A percentile compares a stretch with the other conserved stretches of the same genome.
These are phyloP conservation scores for Ilex asprella DNA, from an alignment of 257 asterid species.

Conservation along the genomic window DNA sequence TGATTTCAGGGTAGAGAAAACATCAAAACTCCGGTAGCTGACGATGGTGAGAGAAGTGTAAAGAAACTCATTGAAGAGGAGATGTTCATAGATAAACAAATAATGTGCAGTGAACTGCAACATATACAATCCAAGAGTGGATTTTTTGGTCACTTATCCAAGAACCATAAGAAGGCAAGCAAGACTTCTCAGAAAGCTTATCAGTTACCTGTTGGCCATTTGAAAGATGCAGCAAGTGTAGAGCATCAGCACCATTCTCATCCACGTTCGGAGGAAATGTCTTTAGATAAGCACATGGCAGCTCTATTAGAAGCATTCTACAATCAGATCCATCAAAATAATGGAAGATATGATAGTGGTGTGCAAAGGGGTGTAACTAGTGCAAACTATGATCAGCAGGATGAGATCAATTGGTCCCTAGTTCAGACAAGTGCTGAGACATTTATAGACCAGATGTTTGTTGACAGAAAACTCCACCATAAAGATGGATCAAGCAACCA, in stretches of 20 bases:
- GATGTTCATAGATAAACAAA: constrained; percentile 13
- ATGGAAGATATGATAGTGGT: constrained; percentile 15
- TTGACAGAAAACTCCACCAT: constrained; percentile 23
- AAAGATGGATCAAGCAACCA: constrained; percentile 20
- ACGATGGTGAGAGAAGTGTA: constrained; percentile 14
- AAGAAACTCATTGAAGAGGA: constrained; percentile 25
- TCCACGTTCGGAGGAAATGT: constrained; percentile 21
- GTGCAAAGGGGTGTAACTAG: constrained; percentile 2
- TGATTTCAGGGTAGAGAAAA: constrained; percentile 32
- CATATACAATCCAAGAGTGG: constrained; percentile 20
- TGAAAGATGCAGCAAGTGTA: constrained; percentile 15
- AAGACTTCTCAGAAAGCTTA: constrained; percentile 16
- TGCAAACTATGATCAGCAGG: constrained; percentile 17
- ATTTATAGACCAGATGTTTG: constrained; percentile 45
- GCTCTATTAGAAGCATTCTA: too few species aligned
- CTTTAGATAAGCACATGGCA: too few species aligned
- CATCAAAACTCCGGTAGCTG: constrained; percentile 16
- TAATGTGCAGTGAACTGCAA: constrained; percentile 17
- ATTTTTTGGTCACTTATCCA: constrained; percentile 20
- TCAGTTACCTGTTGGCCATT: constrained; percentile 14
- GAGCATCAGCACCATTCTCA: constrained; percentile 19
- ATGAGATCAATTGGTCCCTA: constrained; percentile 29
- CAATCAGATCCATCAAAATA: constrained; percentile 16
- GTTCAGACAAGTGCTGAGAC: constrained; percentile 53
- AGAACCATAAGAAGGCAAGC: constrained; percentile 21